Evolutionary conservation across 1,284 basidiomycete genomes (phyloP), one percentile per base, ranked within the genome.

Genomic region (Naganishia albida): DNA sequence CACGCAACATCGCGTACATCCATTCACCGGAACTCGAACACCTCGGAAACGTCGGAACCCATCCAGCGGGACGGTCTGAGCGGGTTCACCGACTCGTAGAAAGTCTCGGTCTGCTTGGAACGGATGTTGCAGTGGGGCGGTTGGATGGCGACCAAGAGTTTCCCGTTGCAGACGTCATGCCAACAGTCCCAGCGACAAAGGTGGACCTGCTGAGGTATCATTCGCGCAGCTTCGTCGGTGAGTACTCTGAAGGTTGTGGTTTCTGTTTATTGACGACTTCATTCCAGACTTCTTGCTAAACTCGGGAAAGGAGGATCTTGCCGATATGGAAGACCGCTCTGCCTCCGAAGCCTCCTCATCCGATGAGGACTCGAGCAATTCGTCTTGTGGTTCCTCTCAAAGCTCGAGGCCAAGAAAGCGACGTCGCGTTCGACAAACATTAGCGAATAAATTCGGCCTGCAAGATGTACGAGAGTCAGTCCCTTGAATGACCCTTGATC

Each of bases 1-100:
- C 34, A 18, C 15, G 18, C 26, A 65, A 53, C 8, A 53, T 65
- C 15, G 63, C 52, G 34, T 79, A 78, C 57, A 67, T 79, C 40
- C 75, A 75, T 72, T 76, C 74, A 0, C n/a, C 66, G 12, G 57
- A 67, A 10, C 71, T 79, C 2, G 69, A 74, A 67, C 52, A 60
- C 16, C 71, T 71, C 0, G 72, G 71, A 6, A 73, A 79, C 23
- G 80, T 85, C 3, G 83, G 95, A 0, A 93, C 93, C 0, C 90
- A 90, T 1, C 95, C 96, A 75, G 81, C 76, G 59, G 87, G 87
- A 16, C 84, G 93, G n/a, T 93, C 92, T 0, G 75, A 85, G 0
- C 75, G 91, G 6, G 90, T 94, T 1, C 91, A 96, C 73, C 84
- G 85, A 1, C 82, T 95, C 13, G 80, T 87, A 60, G 81, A 81